phyloP scores from a whole-genome alignment of 2,329 filamentous ascomycete genomes.

The Hypoxylon rubiginosum region DNA sequence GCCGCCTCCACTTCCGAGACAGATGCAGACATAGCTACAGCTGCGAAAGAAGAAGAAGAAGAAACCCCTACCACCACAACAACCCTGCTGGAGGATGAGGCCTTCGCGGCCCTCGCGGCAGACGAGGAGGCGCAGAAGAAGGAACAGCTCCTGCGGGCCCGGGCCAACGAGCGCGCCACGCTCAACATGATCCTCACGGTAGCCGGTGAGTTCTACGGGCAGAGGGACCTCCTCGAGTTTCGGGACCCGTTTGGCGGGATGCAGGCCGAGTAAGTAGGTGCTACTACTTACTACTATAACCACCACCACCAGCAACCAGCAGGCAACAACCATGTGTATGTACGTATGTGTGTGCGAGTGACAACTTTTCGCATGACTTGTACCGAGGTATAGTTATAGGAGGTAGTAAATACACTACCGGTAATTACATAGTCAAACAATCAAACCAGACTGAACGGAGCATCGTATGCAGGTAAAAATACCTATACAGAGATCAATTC shows the following conservation, averaged over 20 bases:
- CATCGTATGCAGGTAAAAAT: background rate
- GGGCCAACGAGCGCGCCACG: conserved; percentile 73
- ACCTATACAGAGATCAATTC: background rate
- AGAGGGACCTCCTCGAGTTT: conserved; percentile 85
- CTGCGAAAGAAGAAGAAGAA: background rate
- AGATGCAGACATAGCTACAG: background rate
- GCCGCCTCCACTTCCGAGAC: background rate
- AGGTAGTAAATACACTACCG: background rate
- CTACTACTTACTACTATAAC: no score
- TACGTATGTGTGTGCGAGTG: background rate
- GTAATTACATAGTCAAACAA: no score
- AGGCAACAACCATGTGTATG: background rate
- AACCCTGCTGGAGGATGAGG: conserved; percentile 29
- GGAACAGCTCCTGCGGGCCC: conserved; percentile 50
- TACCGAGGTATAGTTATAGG: background rate
- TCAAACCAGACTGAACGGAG: no score
- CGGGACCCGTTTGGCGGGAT: conserved; percentile 71
- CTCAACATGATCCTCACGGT: conserved; percentile 93
- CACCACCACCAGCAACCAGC: no score
- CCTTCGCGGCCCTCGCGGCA: conserved; percentile 24
- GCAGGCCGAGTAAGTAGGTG: conserved; percentile 39
- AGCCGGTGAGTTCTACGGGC: conserved; percentile 89
- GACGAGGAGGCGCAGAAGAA: conserved; percentile 47
- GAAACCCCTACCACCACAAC: conserved; percentile 9
- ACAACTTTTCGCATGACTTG: background rate